Conservation (phyloP, 2,329 filamentous ascomycete species). For the Verticillium isaacii region DNA sequence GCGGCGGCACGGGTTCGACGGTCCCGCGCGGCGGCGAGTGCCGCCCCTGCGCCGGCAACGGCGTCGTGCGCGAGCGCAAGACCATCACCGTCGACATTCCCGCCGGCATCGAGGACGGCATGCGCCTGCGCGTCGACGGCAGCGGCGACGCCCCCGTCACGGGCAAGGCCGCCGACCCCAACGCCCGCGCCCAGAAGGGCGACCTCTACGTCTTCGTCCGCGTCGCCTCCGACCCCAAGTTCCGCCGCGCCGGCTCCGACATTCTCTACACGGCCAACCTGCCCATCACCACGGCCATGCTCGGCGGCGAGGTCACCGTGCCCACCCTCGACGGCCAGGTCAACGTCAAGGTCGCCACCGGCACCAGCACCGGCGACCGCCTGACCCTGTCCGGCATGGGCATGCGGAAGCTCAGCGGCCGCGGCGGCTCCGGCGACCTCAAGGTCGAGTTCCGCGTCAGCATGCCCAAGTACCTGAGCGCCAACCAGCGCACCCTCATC, state of each 20-base stretch:
- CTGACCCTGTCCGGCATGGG: slow-evolving; percentile 87
- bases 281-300: slow-evolving; percentile 84
- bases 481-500: slow-evolving; percentile 86
- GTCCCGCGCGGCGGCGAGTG: slow-evolving; percentile 81
- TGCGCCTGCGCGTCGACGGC: slow-evolving; percentile 79
- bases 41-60: slow-evolving; percentile 71
- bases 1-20: slow-evolving; percentile 71
- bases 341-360: slow-evolving; percentile 85
- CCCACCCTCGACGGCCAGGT: slow-evolving; percentile 89
- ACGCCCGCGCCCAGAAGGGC: slow-evolving; percentile 64
- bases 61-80: slow-evolving; percentile 77
- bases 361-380: slow-evolving; percentile 87
- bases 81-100: slow-evolving; percentile 89
- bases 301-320: slow-evolving; percentile 85
- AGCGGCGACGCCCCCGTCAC: slow-evolving; percentile 85
- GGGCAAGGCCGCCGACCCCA: slow-evolving; percentile 60
- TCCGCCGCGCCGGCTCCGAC: slow-evolving; percentile 81
- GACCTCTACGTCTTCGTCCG: slow-evolving; percentile 90
- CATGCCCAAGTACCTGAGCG: slow-evolving; percentile 91
- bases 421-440: slow-evolving; percentile 73
- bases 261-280: slow-evolving; percentile 89
- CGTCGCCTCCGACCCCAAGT: slow-evolving; percentile 85
- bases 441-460: slow-evolving; percentile 90
- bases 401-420: slow-evolving; percentile 77
- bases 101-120: slow-evolving; percentile 92